Evolutionary conservation across 2,329 filamentous ascomycete genomes (phyloP).

Genomic region (Dothideomycetidae sp.): DNA sequence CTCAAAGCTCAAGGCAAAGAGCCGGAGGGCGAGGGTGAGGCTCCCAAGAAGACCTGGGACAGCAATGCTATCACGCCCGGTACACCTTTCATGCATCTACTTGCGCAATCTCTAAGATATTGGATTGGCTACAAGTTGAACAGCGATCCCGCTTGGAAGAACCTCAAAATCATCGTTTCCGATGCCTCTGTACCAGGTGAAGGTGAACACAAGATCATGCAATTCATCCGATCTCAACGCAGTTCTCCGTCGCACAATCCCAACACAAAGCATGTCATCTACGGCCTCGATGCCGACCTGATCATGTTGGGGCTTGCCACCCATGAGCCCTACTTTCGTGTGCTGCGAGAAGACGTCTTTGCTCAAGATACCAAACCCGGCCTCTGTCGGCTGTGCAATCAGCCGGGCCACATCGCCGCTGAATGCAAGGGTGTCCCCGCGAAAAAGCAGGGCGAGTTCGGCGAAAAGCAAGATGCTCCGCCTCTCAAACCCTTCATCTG

Average conservation of each 20-base stretch:
- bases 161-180: slow-evolving; percentile 94
- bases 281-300: slow-evolving; percentile 90
- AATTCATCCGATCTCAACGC: slow-evolving; percentile 88
- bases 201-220: slow-evolving; percentile 99
- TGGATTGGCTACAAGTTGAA: slow-evolving; percentile 98
- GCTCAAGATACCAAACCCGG: slow-evolving; percentile 72
- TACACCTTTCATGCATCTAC: slow-evolving; percentile 96
- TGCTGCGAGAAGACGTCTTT: slow-evolving; percentile 93
- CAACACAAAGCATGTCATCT: slow-evolving; percentile 95
- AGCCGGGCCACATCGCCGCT: slow-evolving; percentile 78
- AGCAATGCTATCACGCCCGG: slow-evolving; percentile 80
- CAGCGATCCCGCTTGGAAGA: slow-evolving; percentile 89
- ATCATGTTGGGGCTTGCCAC: slow-evolving; percentile 97
- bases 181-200: slow-evolving; percentile 96
- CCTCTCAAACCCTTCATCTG: slow-evolving; percentile 90
- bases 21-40: slow-evolving; percentile 28
- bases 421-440: slow-evolving; percentile 71
- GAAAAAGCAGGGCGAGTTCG: slow-evolving; percentile 56
- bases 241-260: slow-evolving; percentile 83
- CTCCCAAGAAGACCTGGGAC: slow-evolving; percentile 85
- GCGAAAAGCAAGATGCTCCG: slow-evolving; percentile 60
- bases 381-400: slow-evolving; percentile 76
- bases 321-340: slow-evolving; percentile 92
- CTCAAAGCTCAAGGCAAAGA: slow-evolving; percentile 51
- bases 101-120: slow-evolving; percentile 79